These are phyloP conservation scores for Citrus inodora DNA, from an alignment of 345 rosid species.

Conservation along the genomic window DNA sequence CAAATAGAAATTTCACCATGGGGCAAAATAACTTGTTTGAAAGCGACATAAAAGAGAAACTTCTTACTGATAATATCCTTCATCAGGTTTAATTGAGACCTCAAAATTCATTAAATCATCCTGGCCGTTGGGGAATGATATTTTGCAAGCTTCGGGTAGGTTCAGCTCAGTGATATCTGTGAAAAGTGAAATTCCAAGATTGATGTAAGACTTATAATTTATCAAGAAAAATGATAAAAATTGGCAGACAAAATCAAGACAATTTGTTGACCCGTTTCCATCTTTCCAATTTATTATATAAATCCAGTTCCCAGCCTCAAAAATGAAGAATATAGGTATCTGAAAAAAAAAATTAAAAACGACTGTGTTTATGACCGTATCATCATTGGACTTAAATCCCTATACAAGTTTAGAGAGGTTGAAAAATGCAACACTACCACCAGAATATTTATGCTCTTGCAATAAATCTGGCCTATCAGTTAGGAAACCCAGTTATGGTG, in stretches of 20 bases:
- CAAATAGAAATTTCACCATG: neutral
- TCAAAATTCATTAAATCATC: slow-evolving; percentile 83
- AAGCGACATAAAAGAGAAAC: slow-evolving; percentile 2
- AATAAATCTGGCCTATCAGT: neutral
- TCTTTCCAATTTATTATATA: neutral
- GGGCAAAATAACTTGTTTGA: neutral
- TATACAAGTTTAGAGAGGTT: neutral
- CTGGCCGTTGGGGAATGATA: slow-evolving; percentile 75
- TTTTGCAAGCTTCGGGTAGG: slow-evolving; percentile 62
- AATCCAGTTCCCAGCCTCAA: neutral
- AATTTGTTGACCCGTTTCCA: neutral
- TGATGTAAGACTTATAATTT: neutral
- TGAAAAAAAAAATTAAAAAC: neutral
- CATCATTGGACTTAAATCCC: neutral
- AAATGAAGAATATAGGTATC: neutral
- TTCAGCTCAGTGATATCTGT: slow-evolving; percentile 77
- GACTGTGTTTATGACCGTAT: neutral
- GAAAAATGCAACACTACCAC: neutral
- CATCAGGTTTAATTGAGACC: slow-evolving; percentile 78
- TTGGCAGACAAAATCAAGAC: neutral
- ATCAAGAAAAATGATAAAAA: neutral
- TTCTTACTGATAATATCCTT: slow-evolving; percentile 78
- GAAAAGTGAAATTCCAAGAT: slow-evolving; percentile 1
- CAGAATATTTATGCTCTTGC: neutral
- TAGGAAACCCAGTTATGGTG: neutral